Conservation (phyloP, 768 basidiomycete species). For the Naganishia friedmannii region DNA sequence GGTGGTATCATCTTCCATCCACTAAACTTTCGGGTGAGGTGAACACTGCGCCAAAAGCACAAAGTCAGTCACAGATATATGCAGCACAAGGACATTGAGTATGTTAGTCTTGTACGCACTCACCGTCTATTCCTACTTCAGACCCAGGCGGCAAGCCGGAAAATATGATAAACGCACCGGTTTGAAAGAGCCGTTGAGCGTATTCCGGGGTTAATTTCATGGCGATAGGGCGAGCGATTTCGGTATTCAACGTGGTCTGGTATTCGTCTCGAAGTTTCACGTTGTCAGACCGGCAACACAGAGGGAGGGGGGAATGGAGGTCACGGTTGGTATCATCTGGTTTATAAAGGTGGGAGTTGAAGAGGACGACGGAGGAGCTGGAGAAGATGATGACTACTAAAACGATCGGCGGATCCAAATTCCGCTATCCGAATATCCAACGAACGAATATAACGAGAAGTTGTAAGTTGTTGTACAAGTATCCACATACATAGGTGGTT, state of each 20-base stretch:
- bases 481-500: too few relatives aligned
- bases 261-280: neutral
- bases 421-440: too few relatives aligned
- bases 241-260: neutral
- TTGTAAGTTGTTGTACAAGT: too few relatives aligned
- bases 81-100: too few relatives aligned
- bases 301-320: too few relatives aligned
- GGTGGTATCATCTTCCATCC: constrained; percentile 54
- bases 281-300: too few relatives aligned
- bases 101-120: constrained; percentile 33
- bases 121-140: constrained; percentile 53
- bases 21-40: constrained; percentile 41
- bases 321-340: too few relatives aligned
- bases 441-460: too few relatives aligned
- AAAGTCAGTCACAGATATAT: neutral
- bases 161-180: constrained; percentile 51
- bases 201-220: constrained; percentile 44
- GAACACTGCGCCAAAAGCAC: constrained; percentile 32
- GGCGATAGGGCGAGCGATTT: neutral
- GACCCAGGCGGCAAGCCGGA: constrained; percentile 45
- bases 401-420: too few relatives aligned
- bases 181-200: constrained; percentile 47
- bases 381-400: too few relatives aligned
- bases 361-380: too few relatives aligned
- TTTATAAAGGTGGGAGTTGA: too few relatives aligned